Conservation (phyloP, 2,329 filamentous ascomycete genomes). For the Aspergillus spinulosporus region DNA sequence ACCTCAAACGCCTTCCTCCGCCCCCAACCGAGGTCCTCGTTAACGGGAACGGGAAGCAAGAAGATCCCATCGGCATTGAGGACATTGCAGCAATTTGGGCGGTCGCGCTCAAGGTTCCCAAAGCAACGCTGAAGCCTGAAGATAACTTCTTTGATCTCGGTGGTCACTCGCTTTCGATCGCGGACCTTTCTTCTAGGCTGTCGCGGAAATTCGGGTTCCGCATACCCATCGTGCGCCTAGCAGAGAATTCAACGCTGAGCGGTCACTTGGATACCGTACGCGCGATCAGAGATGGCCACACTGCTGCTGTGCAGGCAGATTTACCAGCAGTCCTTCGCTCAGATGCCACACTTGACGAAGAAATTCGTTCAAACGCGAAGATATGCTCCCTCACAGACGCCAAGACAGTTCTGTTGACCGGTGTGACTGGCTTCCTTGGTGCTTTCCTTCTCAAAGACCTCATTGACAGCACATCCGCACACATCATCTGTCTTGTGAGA, state of each 20-base stretch:
- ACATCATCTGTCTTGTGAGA: conserved; percentile 71
- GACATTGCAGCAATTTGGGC: conserved; percentile 73
- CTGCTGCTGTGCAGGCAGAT: conserved; percentile 73
- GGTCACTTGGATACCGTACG: conserved; percentile 73
- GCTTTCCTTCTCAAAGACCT: conserved; percentile 71
- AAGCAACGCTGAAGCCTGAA: conserved; percentile 62
- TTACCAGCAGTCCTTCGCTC: conserved; percentile 67
- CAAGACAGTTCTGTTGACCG: conserved; percentile 69
- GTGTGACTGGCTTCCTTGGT: conserved; percentile 73
- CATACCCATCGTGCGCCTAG: conserved; percentile 69
- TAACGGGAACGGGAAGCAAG: conserved; percentile 48
- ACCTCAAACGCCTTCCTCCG: conserved; percentile 69
- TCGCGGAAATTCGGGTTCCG: conserved; percentile 71
- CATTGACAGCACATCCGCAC: conserved; percentile 66
- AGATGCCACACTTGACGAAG: conserved; percentile 67
- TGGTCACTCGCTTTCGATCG: conserved; percentile 75
- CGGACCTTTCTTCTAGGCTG: conserved; percentile 70
- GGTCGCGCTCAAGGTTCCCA: conserved; percentile 65
- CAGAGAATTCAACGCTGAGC: conserved; percentile 68
- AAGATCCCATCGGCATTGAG: conserved; percentile 66
- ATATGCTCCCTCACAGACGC: conserved; percentile 64
- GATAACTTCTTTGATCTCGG: conserved; percentile 81
- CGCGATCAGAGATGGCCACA: conserved; percentile 69
- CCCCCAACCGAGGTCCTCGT: conserved; percentile 53
- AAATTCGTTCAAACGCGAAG: conserved; percentile 60